Percentiles rank a stretch among this genome's conserved stretches.
Conservation (phyloP, 164 flowering plant species). For the Vitis vinifera region ASM3070453v1 NC_081809.1:2454501-2455000, state of each 20-base stretch:
- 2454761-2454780: background rate
- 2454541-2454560: constrained; percentile 57
- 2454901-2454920: constrained; percentile 80
- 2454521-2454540: constrained; percentile 58
- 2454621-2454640: constrained; percentile 80
- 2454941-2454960: constrained; percentile 37
- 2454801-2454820: constrained; percentile 54
- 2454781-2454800: constrained; percentile 37
- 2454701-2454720: constrained; percentile 8
- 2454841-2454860: constrained; percentile 80
- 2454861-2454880: constrained; percentile 69
- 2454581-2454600: constrained; percentile 78
- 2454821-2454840: constrained; percentile 72
- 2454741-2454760: background rate
- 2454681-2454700: constrained; percentile 55
- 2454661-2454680: constrained; percentile 33
- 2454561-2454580: constrained; percentile 49
- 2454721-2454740: background rate
- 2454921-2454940: constrained; percentile 71
- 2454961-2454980: constrained; percentile 86
- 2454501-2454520: constrained; percentile 91
- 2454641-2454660: constrained; percentile 86
- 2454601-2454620: constrained; percentile 91
- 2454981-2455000: constrained; percentile 24
- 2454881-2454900: constrained; percentile 91